These are phyloP conservation scores for Kandelia obovata DNA, from an alignment of 345 rosid genomes.

Conservation along the genomic window DNA sequence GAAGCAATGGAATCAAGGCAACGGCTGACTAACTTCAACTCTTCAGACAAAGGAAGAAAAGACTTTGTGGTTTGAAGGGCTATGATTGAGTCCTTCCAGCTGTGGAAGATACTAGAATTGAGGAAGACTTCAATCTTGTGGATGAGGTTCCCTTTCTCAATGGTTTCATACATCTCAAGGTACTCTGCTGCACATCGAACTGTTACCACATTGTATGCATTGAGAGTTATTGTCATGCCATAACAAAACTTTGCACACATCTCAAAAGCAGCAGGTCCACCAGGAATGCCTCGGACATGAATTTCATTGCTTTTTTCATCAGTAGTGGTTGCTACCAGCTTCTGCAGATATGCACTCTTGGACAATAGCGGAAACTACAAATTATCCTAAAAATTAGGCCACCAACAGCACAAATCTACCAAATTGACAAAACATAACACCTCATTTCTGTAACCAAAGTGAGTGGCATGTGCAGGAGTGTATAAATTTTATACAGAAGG, in stretches of 20 bases:
- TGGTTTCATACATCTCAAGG: constrained; percentile 50
- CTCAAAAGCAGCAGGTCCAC: constrained; percentile 84
- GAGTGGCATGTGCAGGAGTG: no score
- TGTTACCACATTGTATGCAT: constrained; percentile 77
- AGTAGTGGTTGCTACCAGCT: constrained; percentile 44
- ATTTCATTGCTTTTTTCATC: constrained; percentile 58
- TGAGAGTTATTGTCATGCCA: constrained; percentile 84
- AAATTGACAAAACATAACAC: background rate
- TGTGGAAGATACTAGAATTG: constrained; percentile 41
- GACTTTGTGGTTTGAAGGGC: constrained; percentile 42
- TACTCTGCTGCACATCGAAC: constrained; percentile 77
- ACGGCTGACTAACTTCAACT: constrained; percentile 27
- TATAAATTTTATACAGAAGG: no score
- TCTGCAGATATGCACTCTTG: constrained; percentile 62
- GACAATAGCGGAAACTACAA: constrained; percentile 66
- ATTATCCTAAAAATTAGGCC: constrained; percentile 10
- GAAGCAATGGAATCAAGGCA: constrained; percentile 43
- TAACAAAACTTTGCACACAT: constrained; percentile 88
- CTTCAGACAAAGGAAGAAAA: constrained; percentile 33
- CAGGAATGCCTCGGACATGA: constrained; percentile 60
- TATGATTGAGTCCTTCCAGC: constrained; percentile 54
- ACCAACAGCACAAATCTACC: background rate
- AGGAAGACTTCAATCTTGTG: constrained; percentile 56
- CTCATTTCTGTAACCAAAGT: background rate
- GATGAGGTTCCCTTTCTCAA: constrained; percentile 49